phyloP scores from a whole-genome alignment of 1,284 basidiomycete genomes.

The Trametes polyzona region DNA sequence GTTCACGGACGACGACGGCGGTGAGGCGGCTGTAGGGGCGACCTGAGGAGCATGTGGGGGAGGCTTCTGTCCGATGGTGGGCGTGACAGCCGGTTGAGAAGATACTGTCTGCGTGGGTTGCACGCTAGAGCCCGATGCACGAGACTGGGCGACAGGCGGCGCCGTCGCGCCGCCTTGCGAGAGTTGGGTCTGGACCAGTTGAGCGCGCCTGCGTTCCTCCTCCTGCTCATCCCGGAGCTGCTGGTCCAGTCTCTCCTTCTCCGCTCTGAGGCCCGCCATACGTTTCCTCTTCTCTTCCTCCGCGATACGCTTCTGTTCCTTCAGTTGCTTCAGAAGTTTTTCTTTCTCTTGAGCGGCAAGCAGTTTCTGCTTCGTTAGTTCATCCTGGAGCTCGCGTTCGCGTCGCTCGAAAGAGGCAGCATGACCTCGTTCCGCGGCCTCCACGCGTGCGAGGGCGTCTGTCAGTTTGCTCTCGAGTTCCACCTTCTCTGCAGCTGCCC shows the following conservation, averaged over 20 bases:
- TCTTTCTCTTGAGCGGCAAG: constrained; percentile 2
- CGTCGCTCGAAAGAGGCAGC: not conserved
- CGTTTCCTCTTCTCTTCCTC: constrained; percentile 7
- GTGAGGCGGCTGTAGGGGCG: not conserved
- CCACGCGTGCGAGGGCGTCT: not conserved
- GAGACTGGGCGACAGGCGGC: not conserved
- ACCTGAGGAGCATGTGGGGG: not conserved
- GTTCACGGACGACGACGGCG: not conserved
- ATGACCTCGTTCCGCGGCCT: not conserved
- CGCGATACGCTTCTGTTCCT: constrained; percentile 3
- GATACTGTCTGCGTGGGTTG: not conserved
- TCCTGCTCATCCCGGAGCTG: constrained; percentile 2
- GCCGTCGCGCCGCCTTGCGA: not conserved
- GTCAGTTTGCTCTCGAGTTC: not conserved
- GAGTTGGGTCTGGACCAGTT: not conserved
- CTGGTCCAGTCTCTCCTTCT: constrained; percentile 4
- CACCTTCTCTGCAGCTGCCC: constrained; percentile 3
- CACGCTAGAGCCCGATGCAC: not conserved
- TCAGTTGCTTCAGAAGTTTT: constrained; percentile 1
- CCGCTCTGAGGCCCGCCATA: constrained; percentile 4
- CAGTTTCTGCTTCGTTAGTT: constrained; percentile 3
- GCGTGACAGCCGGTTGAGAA: not conserved
- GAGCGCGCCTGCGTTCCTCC: not conserved
- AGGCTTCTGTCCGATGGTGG: not conserved
- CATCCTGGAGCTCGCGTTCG: constrained; percentile 1